Evolutionary conservation across 805 yeast species (phyloP), one percentile per base, ranked within the genome.

Genomic region (Ogataea nitratoaversa): DNA sequence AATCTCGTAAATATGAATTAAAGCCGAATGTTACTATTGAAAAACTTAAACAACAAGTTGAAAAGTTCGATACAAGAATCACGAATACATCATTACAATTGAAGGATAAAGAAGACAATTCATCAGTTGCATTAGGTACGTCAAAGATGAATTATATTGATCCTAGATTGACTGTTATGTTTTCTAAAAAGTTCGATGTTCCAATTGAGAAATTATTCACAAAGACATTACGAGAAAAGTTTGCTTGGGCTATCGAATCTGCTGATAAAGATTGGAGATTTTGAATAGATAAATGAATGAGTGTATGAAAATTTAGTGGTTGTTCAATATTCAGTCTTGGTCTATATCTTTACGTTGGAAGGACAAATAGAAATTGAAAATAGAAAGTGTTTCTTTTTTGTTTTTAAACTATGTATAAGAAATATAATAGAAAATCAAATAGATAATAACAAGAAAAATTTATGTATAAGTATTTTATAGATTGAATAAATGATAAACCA

Each of bases 131-230:
- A 0, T 68, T 91, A 49, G 89, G 95, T 34, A 91, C 98, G 0
- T 86, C 95, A 19, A 91, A 91, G 68, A 79, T 86, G 72, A 91
- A 91, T 63, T 91, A 91, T 69, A 91, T 91, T 44, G 98, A 91
- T 62, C 98, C 98, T 19, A 73, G 98, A 49, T 68, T 91, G 51
- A 80, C 95, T 0, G 96, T 88, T 19, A 79, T 85, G 74, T 91
- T 89, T 57, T 76, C 95, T 38, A 90, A 89, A 62, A 85, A 80
- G 63, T 88, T 68, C 58, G 71, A 78, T 40, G 96, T 91, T 17
- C 98, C 98, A 7, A 83, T 91, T 40, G 97, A 91, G 62, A 90
- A 86, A 63, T 70, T 91, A 31, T 89, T 91, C 53, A 84, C 96
- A 11, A 90, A 89, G 66, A 86, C 98, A 0, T 68, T 91, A 40